Base-by-base conservation (phyloP, 148 eudicot species). In the Chenopodium formosanum region DNA sequence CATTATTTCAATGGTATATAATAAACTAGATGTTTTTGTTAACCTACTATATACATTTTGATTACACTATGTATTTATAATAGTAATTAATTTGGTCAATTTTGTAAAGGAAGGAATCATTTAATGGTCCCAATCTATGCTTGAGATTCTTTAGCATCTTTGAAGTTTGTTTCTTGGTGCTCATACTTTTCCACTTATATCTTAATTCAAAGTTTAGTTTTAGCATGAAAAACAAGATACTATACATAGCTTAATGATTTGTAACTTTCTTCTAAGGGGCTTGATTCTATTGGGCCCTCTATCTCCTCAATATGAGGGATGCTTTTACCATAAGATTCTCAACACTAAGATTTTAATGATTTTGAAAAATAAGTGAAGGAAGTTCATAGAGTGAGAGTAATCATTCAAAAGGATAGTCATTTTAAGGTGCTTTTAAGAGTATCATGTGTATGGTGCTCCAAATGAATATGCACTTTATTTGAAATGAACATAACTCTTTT, bases 301-400 rank as follows among this genome's bases (percentile, higher is more conserved):
- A 40, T 40, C 40, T 64, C 80, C 80, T 65, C 80, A 78, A 65
- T 65, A 44, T 78, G 80, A 5, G 80, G 71, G 62, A 78, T 74
- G 77, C 34, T 27, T 74, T 78, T 64, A 77, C 48, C 56, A 63
- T 11, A 44, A 64, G 58, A 44, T 50, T 19, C 62, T 0, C 6
- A 56, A 56, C 22, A 56, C 22, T 17, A 56, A 56, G 62, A 17
- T 56, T 14, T 56, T 19, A 56, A 14, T 17, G 62, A 56, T 56
- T 17, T 16, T 56, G 62, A 17, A 56, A 53, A 12, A 56, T 17
- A 56, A 56, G 16, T 56, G 62, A 3, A 56, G 19, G 16, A 56
- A 56, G 62, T 17, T 56, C 7, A 4, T 53, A 14, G 0, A 14
- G 17, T 56, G 62, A 56, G 22, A 17, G 62, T 16, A 56, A 56